Evolutionary conservation across 2,329 filamentous ascomycete species (phyloP).

Genomic region (Chaetomium olivaceum): DNA sequence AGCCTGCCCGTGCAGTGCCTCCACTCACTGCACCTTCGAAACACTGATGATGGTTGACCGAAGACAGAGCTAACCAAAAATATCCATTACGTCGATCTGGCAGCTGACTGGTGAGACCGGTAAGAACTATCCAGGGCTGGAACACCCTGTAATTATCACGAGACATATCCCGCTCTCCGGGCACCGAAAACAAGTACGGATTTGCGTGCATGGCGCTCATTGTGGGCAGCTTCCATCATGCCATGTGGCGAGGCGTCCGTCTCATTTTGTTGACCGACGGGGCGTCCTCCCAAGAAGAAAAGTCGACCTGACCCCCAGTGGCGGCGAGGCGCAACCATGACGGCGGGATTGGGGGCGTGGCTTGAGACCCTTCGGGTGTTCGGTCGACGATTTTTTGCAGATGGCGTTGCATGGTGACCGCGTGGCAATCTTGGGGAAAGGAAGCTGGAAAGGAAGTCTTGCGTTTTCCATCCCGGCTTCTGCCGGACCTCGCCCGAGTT

Average conservation of each 20-base stretch:
- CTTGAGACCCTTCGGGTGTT: background rate
- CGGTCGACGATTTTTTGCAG: slow-evolving; percentile 5
- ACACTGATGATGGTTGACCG: background rate
- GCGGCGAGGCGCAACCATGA: slow-evolving; percentile 1
- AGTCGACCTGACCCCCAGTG: background rate
- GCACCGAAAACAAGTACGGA: background rate
- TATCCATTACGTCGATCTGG: background rate
- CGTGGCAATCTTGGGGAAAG: slow-evolving; percentile 4
- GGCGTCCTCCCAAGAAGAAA: background rate
- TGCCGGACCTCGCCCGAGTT: background rate
- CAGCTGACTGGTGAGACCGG: background rate
- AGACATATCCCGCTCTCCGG: slow-evolving; percentile 2
- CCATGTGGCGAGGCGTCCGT: background rate
- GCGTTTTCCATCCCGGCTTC: background rate
- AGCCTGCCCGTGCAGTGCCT: background rate
- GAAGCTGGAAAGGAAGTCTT: background rate
- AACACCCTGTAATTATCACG: slow-evolving; percentile 1
- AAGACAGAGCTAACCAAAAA: background rate
- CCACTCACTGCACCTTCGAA: background rate
- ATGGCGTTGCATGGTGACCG: slow-evolving; percentile 6
- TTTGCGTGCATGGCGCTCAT: background rate
- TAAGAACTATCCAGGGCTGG: background rate
- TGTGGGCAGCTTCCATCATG: background rate
- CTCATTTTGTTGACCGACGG: slow-evolving; percentile 18
- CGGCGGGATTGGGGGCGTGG: background rate